Conservation (phyloP, 2,329 filamentous ascomycete species). For the Chaetothyriales sp. region DNA sequence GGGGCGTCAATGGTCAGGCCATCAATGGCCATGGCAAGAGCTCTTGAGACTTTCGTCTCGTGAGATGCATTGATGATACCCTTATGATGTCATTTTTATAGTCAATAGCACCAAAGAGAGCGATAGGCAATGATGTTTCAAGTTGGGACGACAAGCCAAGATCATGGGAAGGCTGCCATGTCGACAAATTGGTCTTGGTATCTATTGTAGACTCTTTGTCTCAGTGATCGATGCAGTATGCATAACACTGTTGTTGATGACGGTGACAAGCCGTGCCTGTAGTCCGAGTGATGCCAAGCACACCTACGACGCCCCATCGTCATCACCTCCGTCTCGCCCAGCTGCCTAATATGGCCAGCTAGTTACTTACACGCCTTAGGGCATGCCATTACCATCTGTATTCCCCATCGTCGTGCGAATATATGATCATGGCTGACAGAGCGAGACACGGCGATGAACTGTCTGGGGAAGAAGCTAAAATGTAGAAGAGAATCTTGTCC, state of each 20-base stretch:
- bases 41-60: slow-evolving; percentile 4
- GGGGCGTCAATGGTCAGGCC: slow-evolving; percentile 14
- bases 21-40: slow-evolving; percentile 17
- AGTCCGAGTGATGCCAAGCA: neutral
- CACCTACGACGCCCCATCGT: neutral
- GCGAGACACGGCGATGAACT: too few species aligned
- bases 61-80: neutral
- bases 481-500: neutral
- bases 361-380: neutral
- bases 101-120: neutral
- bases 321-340: neutral
- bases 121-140: neutral
- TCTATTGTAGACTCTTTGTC: neutral
- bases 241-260: too few species aligned
- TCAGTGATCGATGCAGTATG: neutral
- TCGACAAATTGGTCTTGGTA: neutral
- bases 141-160: neutral
- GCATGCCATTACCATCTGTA: neutral
- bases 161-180: neutral
- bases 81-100: neutral
- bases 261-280: too few species aligned
- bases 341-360: neutral
- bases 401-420: too few species aligned
- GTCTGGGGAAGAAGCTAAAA: neutral
- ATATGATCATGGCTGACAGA: too few species aligned